Conservation (phyloP, 805 yeast species). For the Metschnikowia gelsemii region DNA sequence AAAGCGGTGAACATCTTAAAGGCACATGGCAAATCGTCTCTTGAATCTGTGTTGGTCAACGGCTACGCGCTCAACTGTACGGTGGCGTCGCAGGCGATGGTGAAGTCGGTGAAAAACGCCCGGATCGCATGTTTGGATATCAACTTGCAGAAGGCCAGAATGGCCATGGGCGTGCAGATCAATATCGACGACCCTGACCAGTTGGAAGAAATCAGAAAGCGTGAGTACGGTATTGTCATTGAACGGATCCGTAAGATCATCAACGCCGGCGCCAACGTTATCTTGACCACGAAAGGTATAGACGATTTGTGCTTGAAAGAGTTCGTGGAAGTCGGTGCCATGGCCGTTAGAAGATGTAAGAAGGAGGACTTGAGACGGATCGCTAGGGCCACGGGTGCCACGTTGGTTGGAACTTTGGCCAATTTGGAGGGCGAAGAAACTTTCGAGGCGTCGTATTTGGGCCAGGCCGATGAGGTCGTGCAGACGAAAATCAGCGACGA, state of each 20-base stretch:
- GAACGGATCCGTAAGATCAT: constrained; percentile 82
- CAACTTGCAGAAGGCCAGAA: constrained; percentile 90
- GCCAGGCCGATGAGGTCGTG: constrained; percentile 84
- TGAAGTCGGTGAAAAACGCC: constrained; percentile 64
- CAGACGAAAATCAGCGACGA: constrained; percentile 94
- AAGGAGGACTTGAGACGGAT: constrained; percentile 95
- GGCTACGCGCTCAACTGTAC: constrained; percentile 98
- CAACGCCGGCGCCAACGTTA: constrained; percentile 88
- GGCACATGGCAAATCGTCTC: constrained; percentile 93
- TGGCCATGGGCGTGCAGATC: constrained; percentile 98
- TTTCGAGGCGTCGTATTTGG: constrained; percentile 80
- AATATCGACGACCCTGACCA: constrained; percentile 97
- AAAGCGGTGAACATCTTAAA: constrained; percentile 95
- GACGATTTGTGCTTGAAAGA: constrained; percentile 90
- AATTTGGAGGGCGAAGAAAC: constrained; percentile 96
- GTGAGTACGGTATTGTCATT: constrained; percentile 81
- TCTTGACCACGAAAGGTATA: constrained; percentile 90
- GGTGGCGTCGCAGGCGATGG: constrained; percentile 96
- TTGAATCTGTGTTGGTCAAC: constrained; percentile 79
- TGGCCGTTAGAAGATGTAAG: constrained; percentile 96
- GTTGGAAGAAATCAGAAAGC: constrained; percentile 84
- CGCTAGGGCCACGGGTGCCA: constrained; percentile 97
- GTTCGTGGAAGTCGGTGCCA: constrained; percentile 85
- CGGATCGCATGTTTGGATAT: constrained; percentile 87
- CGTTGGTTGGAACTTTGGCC: constrained; percentile 79